phyloP scores from a whole-genome alignment of 371 early-diverging fungal genomes.

The Funneliformis caledonium region DNA sequence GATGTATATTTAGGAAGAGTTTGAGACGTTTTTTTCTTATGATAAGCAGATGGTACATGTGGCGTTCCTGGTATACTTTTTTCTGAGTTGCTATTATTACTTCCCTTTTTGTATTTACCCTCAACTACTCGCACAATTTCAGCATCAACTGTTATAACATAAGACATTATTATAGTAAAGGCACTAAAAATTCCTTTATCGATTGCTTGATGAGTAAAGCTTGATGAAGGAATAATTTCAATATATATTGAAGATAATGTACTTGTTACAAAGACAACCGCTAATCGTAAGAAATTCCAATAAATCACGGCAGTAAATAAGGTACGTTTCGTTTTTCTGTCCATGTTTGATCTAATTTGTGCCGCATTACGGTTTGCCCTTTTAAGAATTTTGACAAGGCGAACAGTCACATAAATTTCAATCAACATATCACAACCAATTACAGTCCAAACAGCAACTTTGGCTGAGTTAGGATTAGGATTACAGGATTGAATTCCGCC shows the following conservation, averaged over 20 bases:
- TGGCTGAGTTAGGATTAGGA: too few species aligned
- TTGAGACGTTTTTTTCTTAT: neutral
- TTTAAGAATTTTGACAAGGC: neutral
- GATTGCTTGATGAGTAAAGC: too few species aligned
- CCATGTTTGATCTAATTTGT: neutral
- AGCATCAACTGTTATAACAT: conserved; percentile 27
- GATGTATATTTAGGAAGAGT: neutral
- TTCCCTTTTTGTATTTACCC: neutral
- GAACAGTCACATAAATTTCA: neutral
- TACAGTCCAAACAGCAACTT: neutral
- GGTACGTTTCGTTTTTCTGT: neutral
- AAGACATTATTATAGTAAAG: conserved; percentile 1
- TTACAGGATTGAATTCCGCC: too few species aligned
- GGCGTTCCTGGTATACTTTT: neutral
- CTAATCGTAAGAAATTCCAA: conserved; percentile 32
- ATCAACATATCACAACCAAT: neutral
- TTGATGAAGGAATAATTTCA: too few species aligned
- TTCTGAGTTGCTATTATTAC: neutral
- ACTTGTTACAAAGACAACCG: neutral
- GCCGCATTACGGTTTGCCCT: neutral
- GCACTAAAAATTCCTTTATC: too few species aligned
- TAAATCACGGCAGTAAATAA: conserved; percentile 33
- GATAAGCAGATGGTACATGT: neutral
- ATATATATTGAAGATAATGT: too few species aligned
- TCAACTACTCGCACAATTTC: conserved; percentile 33